A percentile compares a stretch with the other conserved stretches of the same genome.
Conservation (phyloP, 2,329 filamentous ascomycete genomes). For the Cercospora sp. region DNA sequence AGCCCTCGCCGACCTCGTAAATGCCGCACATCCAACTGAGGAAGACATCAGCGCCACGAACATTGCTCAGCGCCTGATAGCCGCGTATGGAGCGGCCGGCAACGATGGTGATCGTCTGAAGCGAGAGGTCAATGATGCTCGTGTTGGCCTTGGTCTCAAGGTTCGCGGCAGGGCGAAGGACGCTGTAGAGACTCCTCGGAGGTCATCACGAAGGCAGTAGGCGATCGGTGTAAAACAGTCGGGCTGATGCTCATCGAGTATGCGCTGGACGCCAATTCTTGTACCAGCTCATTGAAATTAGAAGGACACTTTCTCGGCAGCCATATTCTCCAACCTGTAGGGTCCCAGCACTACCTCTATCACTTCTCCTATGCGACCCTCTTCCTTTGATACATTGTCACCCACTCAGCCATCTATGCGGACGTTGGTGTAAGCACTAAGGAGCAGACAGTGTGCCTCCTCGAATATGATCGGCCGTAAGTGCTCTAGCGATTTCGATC, state of each 20-base stretch:
- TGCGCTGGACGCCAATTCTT: not conserved
- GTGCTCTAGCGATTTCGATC: too few species aligned
- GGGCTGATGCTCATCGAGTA: too few species aligned
- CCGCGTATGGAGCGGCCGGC: not conserved
- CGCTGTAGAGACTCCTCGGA: not conserved
- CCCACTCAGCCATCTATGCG: too few species aligned
- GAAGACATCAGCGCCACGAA: not conserved
- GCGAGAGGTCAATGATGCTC: not conserved
- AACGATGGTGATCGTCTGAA: not conserved
- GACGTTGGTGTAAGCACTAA: too few species aligned
- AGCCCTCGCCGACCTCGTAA: not conserved
- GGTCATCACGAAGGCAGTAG: not conserved
- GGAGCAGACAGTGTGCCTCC: not conserved
- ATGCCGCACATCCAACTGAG: not conserved
- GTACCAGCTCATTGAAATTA: too few species aligned
- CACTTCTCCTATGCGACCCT: too few species aligned
- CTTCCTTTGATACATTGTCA: too few species aligned
- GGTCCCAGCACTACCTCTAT: too few species aligned
- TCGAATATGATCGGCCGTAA: too few species aligned
- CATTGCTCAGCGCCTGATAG: not conserved
- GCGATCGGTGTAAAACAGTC: too few species aligned
- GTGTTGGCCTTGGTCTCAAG: not conserved
- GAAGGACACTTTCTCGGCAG: too few species aligned
- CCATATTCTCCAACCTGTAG: too few species aligned
- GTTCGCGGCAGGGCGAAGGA: not conserved